Base-by-base conservation (phyloP, 2,329 filamentous ascomycete genomes). In the Cadophora gregata region DNA sequence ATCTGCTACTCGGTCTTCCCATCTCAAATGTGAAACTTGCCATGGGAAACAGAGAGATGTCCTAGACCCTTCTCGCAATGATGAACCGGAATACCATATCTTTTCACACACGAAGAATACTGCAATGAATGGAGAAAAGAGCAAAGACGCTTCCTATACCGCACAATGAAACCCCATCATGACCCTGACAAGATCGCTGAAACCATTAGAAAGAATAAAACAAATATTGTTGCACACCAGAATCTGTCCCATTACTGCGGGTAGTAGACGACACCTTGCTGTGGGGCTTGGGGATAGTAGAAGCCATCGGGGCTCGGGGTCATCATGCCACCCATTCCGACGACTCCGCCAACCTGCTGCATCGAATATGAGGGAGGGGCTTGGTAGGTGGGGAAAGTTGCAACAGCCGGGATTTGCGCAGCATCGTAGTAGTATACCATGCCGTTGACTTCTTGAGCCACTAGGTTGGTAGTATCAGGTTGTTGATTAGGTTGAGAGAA, bases 381-480 rank as follows among this genome's bases (percentile, higher is more conserved):
- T 64, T 82, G 80, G 70, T 86, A 87, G 56, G 77, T 77, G 38
- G 80, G 73, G 64, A 81, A 80, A 50, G 74, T 74, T 33, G 77
- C 74, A 24, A 78, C 73, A 33, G 75, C 72, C 29, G 87, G 82
- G 58, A 94, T 81, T 75, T 93, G 90, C n/a, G 89, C 85, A 8
- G 92, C 85, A 75, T 97, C 92, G 74, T 93, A 94, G 77, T 97
- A 99, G 79, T 97, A 98, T 0, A 97, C 93, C 86, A 96, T 98
- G 69, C 96, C 96, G 73, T 97, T 97, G 70, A 90, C 89, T 81
- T 98, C 95, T 78, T 97, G 94, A 0, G 93, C 93, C 58, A 90
- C 86, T 50, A 88, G 78, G 70, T 82, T 86, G 21, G 64, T 65
- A 29, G 65, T 66, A 58, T 74, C 71, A 66, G 77, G 73, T 53